These are phyloP conservation scores for Talaromyces ruber DNA, from an alignment of 495 filamentous ascomycete species.

Conservation along the genomic window DNA sequence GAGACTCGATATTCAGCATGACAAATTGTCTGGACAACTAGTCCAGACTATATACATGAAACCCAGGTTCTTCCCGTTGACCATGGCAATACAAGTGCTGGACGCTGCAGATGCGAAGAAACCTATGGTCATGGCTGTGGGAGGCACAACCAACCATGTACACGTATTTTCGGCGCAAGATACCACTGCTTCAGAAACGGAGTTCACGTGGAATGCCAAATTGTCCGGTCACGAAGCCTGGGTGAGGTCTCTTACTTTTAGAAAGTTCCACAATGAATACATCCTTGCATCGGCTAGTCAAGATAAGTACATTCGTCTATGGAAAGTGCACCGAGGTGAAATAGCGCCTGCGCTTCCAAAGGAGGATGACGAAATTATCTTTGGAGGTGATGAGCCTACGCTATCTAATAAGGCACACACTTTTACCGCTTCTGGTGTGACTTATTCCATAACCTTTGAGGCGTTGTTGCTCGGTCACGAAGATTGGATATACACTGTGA, in stretches of 20 bases:
- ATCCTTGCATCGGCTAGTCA: constrained; percentile 90
- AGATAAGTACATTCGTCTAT: constrained; percentile 94
- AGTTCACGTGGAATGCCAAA: constrained; percentile 68
- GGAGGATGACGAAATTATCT: constrained; percentile 43
- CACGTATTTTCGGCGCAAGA: constrained; percentile 62
- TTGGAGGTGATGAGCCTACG: constrained; percentile 49
- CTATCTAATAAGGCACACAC: constrained; percentile 84
- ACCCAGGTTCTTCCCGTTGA: constrained; percentile 73
- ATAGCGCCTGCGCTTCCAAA: constrained; percentile 19
- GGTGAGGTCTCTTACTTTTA: constrained; percentile 79
- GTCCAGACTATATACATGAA: constrained; percentile 65
- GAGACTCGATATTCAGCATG: constrained; percentile 40
- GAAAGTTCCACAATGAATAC: constrained; percentile 38
- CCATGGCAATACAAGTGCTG: constrained; percentile 56
- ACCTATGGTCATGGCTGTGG: constrained; percentile 62
- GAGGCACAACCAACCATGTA: constrained; percentile 69
- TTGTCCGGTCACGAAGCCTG: constrained; percentile 91
- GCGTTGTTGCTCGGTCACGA: constrained; percentile 92
- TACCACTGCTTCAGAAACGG: constrained; percentile 14
- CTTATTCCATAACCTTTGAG: constrained; percentile 84
- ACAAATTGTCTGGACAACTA: constrained; percentile 28
- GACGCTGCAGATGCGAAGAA: constrained; percentile 36
- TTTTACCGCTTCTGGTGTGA: constrained; percentile 46
- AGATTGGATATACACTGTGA: constrained; percentile 90
- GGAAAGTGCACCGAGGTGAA: constrained; percentile 71